Evolutionary conservation across 352 stramenopile genomes (phyloP).

Genomic region (Globisporangium middletonii): DNA sequence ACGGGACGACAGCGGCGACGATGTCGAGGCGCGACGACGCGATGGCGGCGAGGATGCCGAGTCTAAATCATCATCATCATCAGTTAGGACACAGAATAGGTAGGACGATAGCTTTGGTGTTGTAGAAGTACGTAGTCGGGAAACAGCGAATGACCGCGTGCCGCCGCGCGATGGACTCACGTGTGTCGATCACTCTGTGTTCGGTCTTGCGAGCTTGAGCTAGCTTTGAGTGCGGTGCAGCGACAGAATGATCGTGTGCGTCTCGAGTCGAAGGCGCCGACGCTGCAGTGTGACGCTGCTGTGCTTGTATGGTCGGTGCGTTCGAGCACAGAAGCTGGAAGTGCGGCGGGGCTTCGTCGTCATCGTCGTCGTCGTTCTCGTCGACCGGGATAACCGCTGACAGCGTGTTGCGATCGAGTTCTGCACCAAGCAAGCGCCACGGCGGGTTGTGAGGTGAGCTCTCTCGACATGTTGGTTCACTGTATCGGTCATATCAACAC

Average conservation of each 20-base stretch:
- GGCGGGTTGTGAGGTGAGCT: no score
- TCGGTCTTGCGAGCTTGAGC: no score
- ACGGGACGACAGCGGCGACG: no score
- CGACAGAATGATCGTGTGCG: no score
- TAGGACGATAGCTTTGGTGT: constrained; percentile 15
- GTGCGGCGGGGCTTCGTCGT: neutral
- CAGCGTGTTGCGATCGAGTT: neutral
- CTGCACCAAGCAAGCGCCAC: no score
- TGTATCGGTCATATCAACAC: neutral
- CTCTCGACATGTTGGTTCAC: no score
- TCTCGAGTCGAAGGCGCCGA: neutral
- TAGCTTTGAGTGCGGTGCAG: no score
- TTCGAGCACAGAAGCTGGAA: constrained; percentile 8
- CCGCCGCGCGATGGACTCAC: no score
- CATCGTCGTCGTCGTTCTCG: neutral
- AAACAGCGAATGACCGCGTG: neutral
- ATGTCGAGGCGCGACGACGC: no score
- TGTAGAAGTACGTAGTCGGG: constrained; percentile 10
- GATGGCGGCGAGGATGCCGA: no score
- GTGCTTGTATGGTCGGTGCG: neutral
- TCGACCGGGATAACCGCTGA: neutral
- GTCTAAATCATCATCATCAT: constrained; percentile 1
- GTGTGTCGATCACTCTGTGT: no score
- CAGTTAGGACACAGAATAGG: constrained; percentile 11
- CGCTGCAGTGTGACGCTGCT: neutral